phyloP scores from a whole-genome alignment of 768 basidiomycete species.

The Rhodotorula kratochvilovae region DNA sequence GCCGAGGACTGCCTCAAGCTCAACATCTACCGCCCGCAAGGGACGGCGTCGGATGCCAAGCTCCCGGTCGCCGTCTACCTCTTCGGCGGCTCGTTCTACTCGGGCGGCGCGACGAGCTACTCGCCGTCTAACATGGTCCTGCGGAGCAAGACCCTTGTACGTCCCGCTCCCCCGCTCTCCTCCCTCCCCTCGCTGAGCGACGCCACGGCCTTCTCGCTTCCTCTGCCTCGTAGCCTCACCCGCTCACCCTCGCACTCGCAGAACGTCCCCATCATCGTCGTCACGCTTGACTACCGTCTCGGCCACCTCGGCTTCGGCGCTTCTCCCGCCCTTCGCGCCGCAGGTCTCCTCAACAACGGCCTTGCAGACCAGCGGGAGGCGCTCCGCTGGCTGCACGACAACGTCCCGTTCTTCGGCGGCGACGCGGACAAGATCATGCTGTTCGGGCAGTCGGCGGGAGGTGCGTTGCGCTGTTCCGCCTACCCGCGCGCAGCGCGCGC shows the following conservation, averaged over 20 bases:
- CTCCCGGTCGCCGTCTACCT: constrained; percentile 16
- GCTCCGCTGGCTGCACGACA: constrained; percentile 58
- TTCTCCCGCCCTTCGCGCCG: constrained; percentile 52
- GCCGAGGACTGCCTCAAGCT: constrained; percentile 27
- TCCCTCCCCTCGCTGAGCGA: too few species aligned
- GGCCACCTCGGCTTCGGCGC: constrained; percentile 57
- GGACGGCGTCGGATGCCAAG: constrained; percentile 40
- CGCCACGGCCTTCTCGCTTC: too few species aligned
- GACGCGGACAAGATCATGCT: constrained; percentile 24
- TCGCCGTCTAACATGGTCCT: constrained; percentile 6
- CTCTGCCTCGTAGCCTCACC: constrained; percentile 46
- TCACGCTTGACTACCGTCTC: constrained; percentile 58
- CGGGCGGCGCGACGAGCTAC: constrained; percentile 1
- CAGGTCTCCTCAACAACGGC: constrained; percentile 52
- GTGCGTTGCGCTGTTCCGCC: background rate
- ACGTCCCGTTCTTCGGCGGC: constrained; percentile 20
- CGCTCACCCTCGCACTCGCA: background rate
- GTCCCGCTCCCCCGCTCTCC: too few species aligned
- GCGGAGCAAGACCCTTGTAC: background rate
- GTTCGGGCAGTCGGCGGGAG: constrained; percentile 22
- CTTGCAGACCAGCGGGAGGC: constrained; percentile 57
- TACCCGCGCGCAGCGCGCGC: background rate
- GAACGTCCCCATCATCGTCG: constrained; percentile 54
- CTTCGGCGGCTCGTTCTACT: constrained; percentile 12
- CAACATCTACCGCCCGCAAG: constrained; percentile 28